Evolutionary conservation across 345 rosid species (phyloP), one percentile per base, ranked within the genome.

Genomic region (Hevea brasiliensis): DNA sequence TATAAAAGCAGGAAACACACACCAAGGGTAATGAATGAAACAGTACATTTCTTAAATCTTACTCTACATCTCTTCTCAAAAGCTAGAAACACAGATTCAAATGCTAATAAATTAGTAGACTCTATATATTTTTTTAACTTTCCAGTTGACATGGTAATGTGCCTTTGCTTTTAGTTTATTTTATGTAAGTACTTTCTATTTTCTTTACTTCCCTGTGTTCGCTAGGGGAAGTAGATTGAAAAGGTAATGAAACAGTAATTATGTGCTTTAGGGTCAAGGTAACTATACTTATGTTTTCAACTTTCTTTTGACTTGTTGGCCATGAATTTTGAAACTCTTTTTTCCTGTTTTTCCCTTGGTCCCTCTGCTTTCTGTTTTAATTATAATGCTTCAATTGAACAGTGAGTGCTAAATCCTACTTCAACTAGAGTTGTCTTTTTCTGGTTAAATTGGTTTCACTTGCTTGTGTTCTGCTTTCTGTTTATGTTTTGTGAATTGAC

Each of bases 41-140:
- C 68, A 65, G 75, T 64, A 50, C 56, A 42, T 70, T 74, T 59
- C 44, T 29, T 58, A 58, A 58, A 67, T 48, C 59, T 67, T 67
- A 47, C 50, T 13, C 37, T 57, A 7, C 45, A 42, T 57, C 63
- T 69, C 20, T 32, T 47, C 44, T 68, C 32, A 59, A 29, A 68
- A 61, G 61, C 51, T 61, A 68, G 73, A 48, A 75, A 21, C 44
- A 21, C 72, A 21, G 56, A 57, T 66, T 66, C 77, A 56, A 27
- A 74, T 74, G 71, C 37, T 74, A 56, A 8, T 8, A 9, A 42
- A 62, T 20, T 17, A 50, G n/a, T n/a, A n/a, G 13, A 7, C 17
- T 7, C 3, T 2, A 35, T 53, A 14, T 9, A 7, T n/a, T 41
- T 12, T 61, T 17, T 23, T 5, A n/a, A 24, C 20, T 40, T 32